Evolutionary conservation across 23 red algal species (phyloP), one percentile per base, ranked within the genome.

Genomic region (Gracilaria gracilis): DNA sequence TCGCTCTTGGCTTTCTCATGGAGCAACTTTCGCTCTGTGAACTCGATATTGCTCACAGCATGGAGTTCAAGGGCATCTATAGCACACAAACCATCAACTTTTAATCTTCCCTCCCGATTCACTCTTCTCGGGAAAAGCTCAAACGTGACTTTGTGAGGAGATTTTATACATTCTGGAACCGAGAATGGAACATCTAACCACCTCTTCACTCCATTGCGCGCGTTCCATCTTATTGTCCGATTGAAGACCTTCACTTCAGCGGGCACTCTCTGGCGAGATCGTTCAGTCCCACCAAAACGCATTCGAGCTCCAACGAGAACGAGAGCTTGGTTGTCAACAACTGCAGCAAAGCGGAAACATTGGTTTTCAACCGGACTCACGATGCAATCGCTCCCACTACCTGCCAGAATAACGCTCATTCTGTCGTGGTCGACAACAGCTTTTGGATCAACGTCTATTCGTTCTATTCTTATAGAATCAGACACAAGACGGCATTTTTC

Each of bases 121-220:
- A 78, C 2, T 28, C 80, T 25, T 24, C 80, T 79, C 23, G 90
- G 90, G 34, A 51, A 46, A 27, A 93, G 75, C 65, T 93, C 90
- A 37, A 93, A 79, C 21, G 37, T 33, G 0, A 85, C 78, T 35
- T 84, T 85, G 3, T 80, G 79, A 33, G 90, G 90, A 9, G 90
- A 93, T 67, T 57, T 67, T 29, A 67, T 54, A 79, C 80, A 79
- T 65, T 93, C 90, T 15, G 90, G 80, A 44, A 93, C 48, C 24
- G 90, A 67, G 29, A 93, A 50, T 13, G 90, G 90, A 61, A 93
- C 42, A 34, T 93, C 90, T 24, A 93, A 23, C 90, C 90, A 93
- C 38, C 90, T 38, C 51, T 85, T 84, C 23, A 93, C 79, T 12
- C 90, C 90, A 54, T 89, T 89, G 17, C 51, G 75, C 32, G 86